A percentile compares a stretch with the other conserved stretches of the same genome.
Evolutionary conservation across 441 rosid species (phyloP).

Genomic region (Adansonia madagascariensis): DNA sequence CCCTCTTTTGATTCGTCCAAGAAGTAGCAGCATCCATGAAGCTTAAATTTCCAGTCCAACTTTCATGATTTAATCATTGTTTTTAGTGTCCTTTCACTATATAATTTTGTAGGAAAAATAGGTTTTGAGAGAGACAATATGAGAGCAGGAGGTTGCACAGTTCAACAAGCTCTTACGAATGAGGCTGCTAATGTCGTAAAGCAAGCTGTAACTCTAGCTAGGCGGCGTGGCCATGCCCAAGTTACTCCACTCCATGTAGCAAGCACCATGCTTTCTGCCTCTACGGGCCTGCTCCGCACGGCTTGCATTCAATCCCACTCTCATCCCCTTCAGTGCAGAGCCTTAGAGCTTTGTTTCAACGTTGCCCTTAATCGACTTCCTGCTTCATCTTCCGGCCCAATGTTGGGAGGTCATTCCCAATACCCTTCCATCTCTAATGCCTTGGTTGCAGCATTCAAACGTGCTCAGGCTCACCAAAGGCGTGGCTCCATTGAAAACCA

Average conservation of each 20-base stretch:
- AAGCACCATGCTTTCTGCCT: slow-evolving; percentile 62
- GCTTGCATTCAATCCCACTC: slow-evolving; percentile 76
- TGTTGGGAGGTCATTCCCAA: slow-evolving; percentile 31
- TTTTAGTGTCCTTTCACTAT: neutral
- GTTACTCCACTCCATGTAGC: slow-evolving; percentile 84
- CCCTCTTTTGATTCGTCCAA: slow-evolving; percentile 29
- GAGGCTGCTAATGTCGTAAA: slow-evolving; percentile 67
- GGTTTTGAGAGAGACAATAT: slow-evolving; percentile 30
- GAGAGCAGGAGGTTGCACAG: slow-evolving; percentile 78
- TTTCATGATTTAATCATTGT: slow-evolving; percentile 23
- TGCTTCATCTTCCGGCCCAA: slow-evolving; percentile 24
- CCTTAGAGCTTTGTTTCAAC: slow-evolving; percentile 76
- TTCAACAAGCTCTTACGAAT: slow-evolving; percentile 64
- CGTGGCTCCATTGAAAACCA: slow-evolving; percentile 69
- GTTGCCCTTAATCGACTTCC: slow-evolving; percentile 81
- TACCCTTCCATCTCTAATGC: slow-evolving; percentile 74
- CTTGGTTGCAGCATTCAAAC: slow-evolving; percentile 73
- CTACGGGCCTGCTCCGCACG: slow-evolving; percentile 59
- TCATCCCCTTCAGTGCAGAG: slow-evolving; percentile 75
- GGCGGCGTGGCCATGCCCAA: slow-evolving; percentile 73
- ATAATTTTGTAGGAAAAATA: slow-evolving; percentile 5
- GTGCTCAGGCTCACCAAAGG: slow-evolving; percentile 80
- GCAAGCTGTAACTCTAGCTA: slow-evolving; percentile 65
- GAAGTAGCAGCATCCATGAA: slow-evolving; percentile 28
- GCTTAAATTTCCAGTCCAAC: slow-evolving; percentile 28